Conservation (phyloP, 371 early-diverging fungal genomes). For the Mortierella sp. region DNA sequence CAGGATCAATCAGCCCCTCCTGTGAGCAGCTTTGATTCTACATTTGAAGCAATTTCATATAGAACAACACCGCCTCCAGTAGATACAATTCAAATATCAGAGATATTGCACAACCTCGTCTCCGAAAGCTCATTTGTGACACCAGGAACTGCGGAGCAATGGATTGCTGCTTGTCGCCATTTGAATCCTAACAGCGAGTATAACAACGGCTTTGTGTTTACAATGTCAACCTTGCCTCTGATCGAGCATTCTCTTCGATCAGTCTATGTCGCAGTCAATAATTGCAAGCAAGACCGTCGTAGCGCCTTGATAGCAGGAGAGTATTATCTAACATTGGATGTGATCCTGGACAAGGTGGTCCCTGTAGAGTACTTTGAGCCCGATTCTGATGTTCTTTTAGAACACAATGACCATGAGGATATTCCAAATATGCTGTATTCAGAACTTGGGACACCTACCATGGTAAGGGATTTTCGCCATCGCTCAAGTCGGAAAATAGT, state of each 20-base stretch:
- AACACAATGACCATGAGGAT: neutral
- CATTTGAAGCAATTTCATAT: slow-evolving; percentile 17
- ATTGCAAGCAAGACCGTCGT: slow-evolving; percentile 41
- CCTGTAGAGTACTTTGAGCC: slow-evolving; percentile 35
- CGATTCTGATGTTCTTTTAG: neutral
- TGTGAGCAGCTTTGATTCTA: slow-evolving; percentile 11
- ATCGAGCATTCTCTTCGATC: slow-evolving; percentile 45
- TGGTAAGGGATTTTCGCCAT: slow-evolving; percentile 18
- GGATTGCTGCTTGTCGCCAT: slow-evolving; percentile 21
- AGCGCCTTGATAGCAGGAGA: slow-evolving; percentile 42
- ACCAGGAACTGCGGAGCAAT: slow-evolving; percentile 25
- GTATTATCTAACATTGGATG: slow-evolving; percentile 52
- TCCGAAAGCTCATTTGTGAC: slow-evolving; percentile 24
- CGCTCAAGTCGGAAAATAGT: too few species aligned
- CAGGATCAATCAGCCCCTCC: neutral
- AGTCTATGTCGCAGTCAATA: slow-evolving; percentile 37
- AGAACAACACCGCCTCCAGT: neutral
- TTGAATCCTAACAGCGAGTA: neutral
- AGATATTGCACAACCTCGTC: slow-evolving; percentile 7
- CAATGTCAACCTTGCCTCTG: slow-evolving; percentile 42
- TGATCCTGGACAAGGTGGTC: slow-evolving; percentile 34
- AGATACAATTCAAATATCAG: neutral
- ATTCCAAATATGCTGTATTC: slow-evolving; percentile 27
- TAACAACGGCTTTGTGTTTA: slow-evolving; percentile 24
- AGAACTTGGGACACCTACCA: slow-evolving; percentile 16